phyloP scores from a whole-genome alignment of 495 filamentous ascomycete genomes.

The Neurospora terricola region DNA sequence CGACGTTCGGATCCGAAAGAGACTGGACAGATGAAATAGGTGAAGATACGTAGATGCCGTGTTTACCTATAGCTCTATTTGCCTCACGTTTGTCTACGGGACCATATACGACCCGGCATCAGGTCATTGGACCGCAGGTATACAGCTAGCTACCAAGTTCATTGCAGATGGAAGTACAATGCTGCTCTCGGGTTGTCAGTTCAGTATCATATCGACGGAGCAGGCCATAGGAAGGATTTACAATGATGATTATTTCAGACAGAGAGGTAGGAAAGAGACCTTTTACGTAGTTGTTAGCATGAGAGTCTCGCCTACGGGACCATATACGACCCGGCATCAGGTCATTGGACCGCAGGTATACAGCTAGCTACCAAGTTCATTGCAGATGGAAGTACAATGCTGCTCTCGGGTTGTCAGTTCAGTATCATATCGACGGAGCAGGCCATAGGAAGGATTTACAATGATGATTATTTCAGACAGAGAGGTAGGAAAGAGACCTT shows the following conservation, averaged over 20 bases:
- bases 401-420: neutral
- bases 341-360: neutral
- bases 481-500: neutral
- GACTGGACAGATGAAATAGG: neutral
- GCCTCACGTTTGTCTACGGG: too few species aligned
- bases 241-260: neutral
- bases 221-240: neutral
- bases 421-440: neutral
- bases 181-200: neutral
- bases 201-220: neutral
- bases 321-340: too few species aligned
- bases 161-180: neutral
- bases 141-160: too few species aligned
- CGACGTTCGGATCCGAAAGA: neutral
- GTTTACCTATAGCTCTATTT: neutral
- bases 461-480: neutral
- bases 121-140: neutral
- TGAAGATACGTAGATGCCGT: neutral
- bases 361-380: too few species aligned
- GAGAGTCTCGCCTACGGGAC: neutral
- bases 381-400: neutral
- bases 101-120: too few species aligned
- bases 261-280: neutral
- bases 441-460: neutral
- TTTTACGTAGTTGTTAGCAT: neutral